Evolutionary conservation across 1,284 basidiomycete genomes (phyloP), one percentile per base, ranked within the genome.

Genomic region (Tranzscheliella williamsii): DNA sequence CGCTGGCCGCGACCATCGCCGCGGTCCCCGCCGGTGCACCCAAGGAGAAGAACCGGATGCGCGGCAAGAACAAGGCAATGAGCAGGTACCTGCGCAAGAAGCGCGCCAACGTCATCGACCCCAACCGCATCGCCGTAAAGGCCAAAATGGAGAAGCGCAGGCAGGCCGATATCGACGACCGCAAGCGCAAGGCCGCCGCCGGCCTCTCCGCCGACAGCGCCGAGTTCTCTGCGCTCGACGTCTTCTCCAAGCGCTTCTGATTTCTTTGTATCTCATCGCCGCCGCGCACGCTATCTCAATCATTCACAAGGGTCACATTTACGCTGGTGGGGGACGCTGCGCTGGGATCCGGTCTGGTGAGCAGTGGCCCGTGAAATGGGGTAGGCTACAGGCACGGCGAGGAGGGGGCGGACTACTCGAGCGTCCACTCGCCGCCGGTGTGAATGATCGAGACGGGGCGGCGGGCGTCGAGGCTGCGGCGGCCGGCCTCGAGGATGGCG

Each of bases 401-500:
- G n/a, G n/a, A 29, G 27, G 27, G 8, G 9, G 8, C 22, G 27
- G 17, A 8, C 35, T 65, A 91, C 78, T 87, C 84, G 38, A 94
- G 82, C 66, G 85, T 78, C 86, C 87, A 90, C 63, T 82, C 80
- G 42, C 82, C 83, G 24, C 81, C 84, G 21, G 82, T 81, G 78
- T 85, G 84, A 80, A 83, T 84, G 79, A 95, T 89, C 24, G 81
- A 81, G 38, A 95, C 89, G 4, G 87, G 82, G 54, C 89, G 80
- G 81, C 87, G 88, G 81, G 91, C 88, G 78, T 94, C 90, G 44
- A 94, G 80, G 69, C 88, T 90, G 70, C 90, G 86, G 42, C 91
- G 84, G 9, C 91, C 91, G 23, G 91, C 91, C 67, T 93, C 84
- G 61, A 94, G 83, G 77, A 94, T 93, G 5, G 91, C 91, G 9